Base-by-base conservation (phyloP, 2,329 filamentous ascomycete genomes). In the Epichloe sp. region DNA sequence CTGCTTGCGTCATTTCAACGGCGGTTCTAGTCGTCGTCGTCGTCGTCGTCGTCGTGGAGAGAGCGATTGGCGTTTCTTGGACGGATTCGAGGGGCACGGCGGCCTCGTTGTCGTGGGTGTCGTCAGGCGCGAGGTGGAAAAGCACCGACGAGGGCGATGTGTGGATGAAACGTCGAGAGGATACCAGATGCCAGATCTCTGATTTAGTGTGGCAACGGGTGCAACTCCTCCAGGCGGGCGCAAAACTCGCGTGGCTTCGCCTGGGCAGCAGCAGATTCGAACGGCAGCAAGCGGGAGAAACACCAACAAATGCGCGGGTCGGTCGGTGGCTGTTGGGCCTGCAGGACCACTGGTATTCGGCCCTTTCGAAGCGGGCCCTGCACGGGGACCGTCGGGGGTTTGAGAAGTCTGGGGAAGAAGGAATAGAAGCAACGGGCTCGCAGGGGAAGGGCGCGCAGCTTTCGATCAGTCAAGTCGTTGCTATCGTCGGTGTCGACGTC, bases 1-100 rank as follows among this genome's bases (percentile, higher is more conserved):
- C 74, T 55, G 75, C 74, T 57, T 74, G 72, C 43, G 72, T 67
- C 75, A 75, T 75, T 56, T 59, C 63, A 59, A 17, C 8, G 21
- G 52, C 17, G 47, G 11, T 15, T 48, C 37, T 40, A 3, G 17
- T 47, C 26, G 41, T 26, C 34, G 45, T 36, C 21, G 21, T 23
- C 21, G 23, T n/a, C 26, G 15, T 31, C 14, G 23, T 8, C 26
- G 31, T n/a, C 36, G 15, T 38, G 14, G 15, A 38, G 12, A 14
- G 15, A 10, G 14, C 14, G 23, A 17, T 12, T 11, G 23, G 15
- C 34, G 19, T 21, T 23, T 49, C 21, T 31, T 36, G 19, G 26
- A 34, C 46, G 19, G 15, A 23, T 14, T 43, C 15, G 31, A 37
- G 45, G 45, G 52, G 48, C 48, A 34, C 11, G 7, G 45, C 15